Conservation (phyloP, 768 basidiomycete genomes). For the Tulasnella sp. region DNA sequence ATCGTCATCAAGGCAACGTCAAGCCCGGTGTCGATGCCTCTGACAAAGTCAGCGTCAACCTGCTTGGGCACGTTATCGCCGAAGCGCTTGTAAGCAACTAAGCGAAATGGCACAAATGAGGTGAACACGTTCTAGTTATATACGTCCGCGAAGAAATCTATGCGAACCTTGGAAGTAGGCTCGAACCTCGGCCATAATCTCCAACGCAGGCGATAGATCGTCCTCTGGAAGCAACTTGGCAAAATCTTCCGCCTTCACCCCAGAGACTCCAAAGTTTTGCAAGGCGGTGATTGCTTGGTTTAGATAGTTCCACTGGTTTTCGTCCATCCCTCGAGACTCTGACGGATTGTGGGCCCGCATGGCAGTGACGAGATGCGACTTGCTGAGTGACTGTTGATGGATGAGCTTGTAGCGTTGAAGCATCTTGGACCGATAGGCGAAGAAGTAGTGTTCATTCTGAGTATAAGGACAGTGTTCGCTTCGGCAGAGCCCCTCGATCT, state of each 20-base stretch:
- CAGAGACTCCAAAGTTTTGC: constrained; percentile 47
- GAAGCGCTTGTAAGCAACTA: constrained; percentile 60
- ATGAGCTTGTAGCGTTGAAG: constrained; percentile 16
- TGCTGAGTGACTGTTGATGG: constrained; percentile 13
- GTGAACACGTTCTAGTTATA: not conserved
- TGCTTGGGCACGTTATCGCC: constrained; percentile 54
- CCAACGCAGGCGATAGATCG: constrained; percentile 2
- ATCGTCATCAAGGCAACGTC: constrained; percentile 50
- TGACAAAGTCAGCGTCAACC: constrained; percentile 55
- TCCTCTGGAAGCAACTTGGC: constrained; percentile 11
- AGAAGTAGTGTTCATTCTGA: constrained; percentile 24
- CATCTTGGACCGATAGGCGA: constrained; percentile 11
- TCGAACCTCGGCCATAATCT: constrained; percentile 21
- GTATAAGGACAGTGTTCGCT: constrained; percentile 17
- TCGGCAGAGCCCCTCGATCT: not conserved
- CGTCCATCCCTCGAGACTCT: not conserved
- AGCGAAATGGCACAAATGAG: not conserved
- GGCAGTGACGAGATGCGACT: constrained; percentile 8
- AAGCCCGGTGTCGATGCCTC: constrained; percentile 48
- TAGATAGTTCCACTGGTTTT: not conserved
- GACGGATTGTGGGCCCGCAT: constrained; percentile 3
- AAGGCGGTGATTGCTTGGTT: not conserved
- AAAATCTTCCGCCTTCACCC: constrained; percentile 41
- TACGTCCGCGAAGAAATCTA: not conserved
- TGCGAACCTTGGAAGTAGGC: constrained; percentile 18